Evolutionary conservation across 2,329 filamentous ascomycete species (phyloP), one percentile per base, ranked within the genome.

Genomic region (Colletotrichum tropicale): DNA sequence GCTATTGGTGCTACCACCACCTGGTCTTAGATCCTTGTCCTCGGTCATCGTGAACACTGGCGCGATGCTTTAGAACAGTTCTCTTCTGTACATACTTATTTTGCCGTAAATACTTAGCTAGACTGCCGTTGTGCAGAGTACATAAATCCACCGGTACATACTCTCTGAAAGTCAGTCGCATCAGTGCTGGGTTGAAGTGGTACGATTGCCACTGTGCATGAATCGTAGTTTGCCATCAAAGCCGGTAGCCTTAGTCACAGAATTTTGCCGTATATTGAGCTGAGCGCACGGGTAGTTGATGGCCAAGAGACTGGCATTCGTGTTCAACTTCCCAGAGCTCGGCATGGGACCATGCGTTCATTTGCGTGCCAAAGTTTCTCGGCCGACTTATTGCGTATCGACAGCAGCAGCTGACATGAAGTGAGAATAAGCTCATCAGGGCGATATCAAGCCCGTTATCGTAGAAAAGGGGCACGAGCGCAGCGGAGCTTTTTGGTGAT

Each of bases 1-100:
- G 80, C 79, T 3, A 82, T 86, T 75, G 85, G 85, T 10, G 85
- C 85, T 13, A 86, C 84, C 16, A 86, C 84, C n/a, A 74, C 60
- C 43, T 79, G 70, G 67, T 72, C 69, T 58, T 75, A 75, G 8
- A 3, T n/a, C 15, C 36, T n/a, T 5, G 6, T 26, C 34, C 16
- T 43, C 5, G 34, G 61, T 21, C 8, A 12, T 0, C 32, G 15
- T 16, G 9, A 64, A n/a, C 24, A 21, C 4, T 64, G 5, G 34
- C 15, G 8, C 16, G 4, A 13, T 26, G 18, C 5, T 21, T 61
- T 56, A n/a, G 34, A 66, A 32, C 30, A 21, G n/a, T 74, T 8
- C 43, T 21, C n/a, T 48, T 58, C 48, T 71, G 71, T 60, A 71
- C 12, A 74, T 71, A 48, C 38, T 15, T 62, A 5, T 62, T 62